Evolutionary conservation across 1,139 yeast species (phyloP).

Genomic region (Candida sp.): DNA sequence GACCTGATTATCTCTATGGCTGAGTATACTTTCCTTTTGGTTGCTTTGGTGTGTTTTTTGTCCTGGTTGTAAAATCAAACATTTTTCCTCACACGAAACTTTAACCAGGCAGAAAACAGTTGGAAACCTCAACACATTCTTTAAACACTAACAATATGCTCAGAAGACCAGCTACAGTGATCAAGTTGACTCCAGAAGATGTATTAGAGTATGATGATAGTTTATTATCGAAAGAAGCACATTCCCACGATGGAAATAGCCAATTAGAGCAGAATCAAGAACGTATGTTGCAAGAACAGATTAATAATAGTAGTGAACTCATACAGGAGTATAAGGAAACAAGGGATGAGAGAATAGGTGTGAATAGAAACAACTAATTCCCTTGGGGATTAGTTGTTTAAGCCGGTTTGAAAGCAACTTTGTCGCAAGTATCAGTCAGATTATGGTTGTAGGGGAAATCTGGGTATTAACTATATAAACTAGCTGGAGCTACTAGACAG

Average conservation of each 20-base stretch:
- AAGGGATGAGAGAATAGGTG: conserved; percentile 18
- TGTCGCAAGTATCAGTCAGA: too few species aligned
- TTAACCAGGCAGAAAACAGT: background rate
- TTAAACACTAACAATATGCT: conserved; percentile 35
- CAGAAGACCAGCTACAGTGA: conserved; percentile 62
- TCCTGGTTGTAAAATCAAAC: background rate
- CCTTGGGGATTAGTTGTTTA: too few species aligned
- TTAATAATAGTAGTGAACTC: conserved; percentile 10
- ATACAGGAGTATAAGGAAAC: conserved; percentile 8
- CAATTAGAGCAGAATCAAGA: conserved; percentile 3
- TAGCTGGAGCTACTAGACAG: too few species aligned
- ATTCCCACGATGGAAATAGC: conserved; percentile 3
- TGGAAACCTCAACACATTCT: too few species aligned
- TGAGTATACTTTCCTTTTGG: background rate
- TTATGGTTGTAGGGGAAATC: too few species aligned
- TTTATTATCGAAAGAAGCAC: conserved; percentile 4
- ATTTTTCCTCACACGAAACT: conserved; percentile 1
- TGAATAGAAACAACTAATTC: conserved; percentile 8
- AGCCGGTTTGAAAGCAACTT: too few species aligned
- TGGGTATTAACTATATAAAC: too few species aligned
- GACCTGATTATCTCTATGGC: too few species aligned
- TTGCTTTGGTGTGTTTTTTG: background rate
- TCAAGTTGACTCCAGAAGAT: conserved; percentile 64
- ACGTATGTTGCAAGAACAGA: conserved; percentile 14
- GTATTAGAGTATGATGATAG: conserved; percentile 57